Base-by-base conservation (phyloP, 148 eudicot genomes). In the Cornus florida region DNA sequence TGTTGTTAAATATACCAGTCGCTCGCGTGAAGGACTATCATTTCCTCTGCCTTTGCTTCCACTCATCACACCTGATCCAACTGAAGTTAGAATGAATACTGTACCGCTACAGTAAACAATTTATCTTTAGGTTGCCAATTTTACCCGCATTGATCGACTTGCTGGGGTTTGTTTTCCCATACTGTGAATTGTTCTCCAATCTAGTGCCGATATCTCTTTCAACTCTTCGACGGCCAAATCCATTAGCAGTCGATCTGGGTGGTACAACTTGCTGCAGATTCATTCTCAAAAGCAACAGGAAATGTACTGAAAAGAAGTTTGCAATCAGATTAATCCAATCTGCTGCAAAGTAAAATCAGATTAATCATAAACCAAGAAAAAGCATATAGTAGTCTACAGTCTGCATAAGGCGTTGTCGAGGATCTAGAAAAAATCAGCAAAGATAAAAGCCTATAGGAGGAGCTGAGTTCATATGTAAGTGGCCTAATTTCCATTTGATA, bases 231-330 rank as follows among this genome's bases (percentile, higher is more conserved):
- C 90, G 93, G 79, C 87, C 84, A 84, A 83, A 90, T 68, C 95
- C 97, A 87, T 96, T 92, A 53, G 92, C 83, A 10, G 92, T 83
- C 75, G 93, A 79, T 79, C 94, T 86, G 70, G 91, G 84, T 75
- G 90, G 94, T 57, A 82, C 86, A 79, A 83, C 83, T 84, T 87
- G 95, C 84, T 91, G 97, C 90, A 87, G 67, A 76, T 84, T 91
- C 97, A 93, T 93, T 76, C 84, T 81, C 74, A 22, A 82, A 82
- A 86, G 82, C 83, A 81, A 64, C 73, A 76, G 72, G 69, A 59
- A 79, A 78, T 78, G 79, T 12, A 70, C 72, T 74, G 50, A 43
- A 39, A 53, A 24, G 1, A 43, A 81, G 38, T 3, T 13, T 8
- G 64, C 43, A 23, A 68, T 71, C 32, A 70, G 3, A 32, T 65